Percentiles rank a stretch among this genome's conserved stretches.
Evolutionary conservation across 1,139 yeast genomes (phyloP).

Genomic region (Geotrichum candidum): DNA sequence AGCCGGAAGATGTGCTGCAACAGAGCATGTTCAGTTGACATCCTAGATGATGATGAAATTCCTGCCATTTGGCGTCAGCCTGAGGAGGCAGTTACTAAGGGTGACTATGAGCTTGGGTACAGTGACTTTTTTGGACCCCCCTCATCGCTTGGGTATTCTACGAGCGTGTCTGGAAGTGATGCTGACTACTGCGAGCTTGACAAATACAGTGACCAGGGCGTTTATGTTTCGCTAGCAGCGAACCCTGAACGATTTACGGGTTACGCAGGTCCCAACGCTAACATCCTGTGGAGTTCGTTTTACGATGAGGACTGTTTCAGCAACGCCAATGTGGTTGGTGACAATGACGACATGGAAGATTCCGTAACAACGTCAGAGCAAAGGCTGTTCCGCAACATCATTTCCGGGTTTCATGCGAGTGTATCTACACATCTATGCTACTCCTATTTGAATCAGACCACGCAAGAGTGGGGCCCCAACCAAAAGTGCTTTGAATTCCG

Average conservation of each 20-base stretch:
- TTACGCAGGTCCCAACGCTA: constrained; percentile 85
- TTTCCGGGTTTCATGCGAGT: constrained; percentile 93
- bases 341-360: constrained; percentile 48
- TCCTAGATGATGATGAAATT: constrained; percentile 42
- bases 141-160: constrained; percentile 24
- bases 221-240: constrained; percentile 73
- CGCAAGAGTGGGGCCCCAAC: constrained; percentile 80
- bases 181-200: constrained; percentile 56
- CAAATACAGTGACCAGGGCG: constrained; percentile 47
- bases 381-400: constrained; percentile 73
- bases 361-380: constrained; percentile 41
- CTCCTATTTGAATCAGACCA: constrained; percentile 66
- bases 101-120: background rate
- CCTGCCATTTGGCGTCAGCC: background rate
- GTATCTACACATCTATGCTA: constrained; percentile 87
- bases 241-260: constrained; percentile 97
- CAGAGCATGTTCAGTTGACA: constrained; percentile 88
- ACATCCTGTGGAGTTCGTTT: constrained; percentile 87
- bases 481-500: constrained; percentile 75
- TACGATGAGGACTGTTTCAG: constrained; percentile 44
- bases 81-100: background rate
- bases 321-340: constrained; percentile 37
- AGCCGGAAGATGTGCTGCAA: constrained; percentile 62
- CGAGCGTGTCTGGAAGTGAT: constrained; percentile 15
- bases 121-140: constrained; percentile 43